Evolutionary conservation across 1,284 basidiomycete genomes (phyloP), one percentile per base, ranked within the genome.

Genomic region (Thecaphora frezii): DNA sequence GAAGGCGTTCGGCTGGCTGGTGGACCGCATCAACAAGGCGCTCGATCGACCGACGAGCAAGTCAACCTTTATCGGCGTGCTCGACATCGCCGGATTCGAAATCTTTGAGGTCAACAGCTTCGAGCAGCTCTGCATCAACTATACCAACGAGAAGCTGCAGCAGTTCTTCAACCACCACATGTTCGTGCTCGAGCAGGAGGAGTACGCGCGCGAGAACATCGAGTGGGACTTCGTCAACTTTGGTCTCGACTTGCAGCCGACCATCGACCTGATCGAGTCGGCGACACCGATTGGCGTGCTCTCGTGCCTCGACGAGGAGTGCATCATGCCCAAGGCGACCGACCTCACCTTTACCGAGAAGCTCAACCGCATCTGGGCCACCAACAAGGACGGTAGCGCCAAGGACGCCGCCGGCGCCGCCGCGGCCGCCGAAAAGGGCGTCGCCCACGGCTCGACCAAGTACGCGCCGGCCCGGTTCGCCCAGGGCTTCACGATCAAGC

Each of bases 201-300:
- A 99, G 80, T 98, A 99, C 81, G 86, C 91, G 14, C 86, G 96
- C 24, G 96, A 99, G 79, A 89, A 89, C 41, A 99, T 99, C 79
- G 88, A 94, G 60, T 99, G 96, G 96, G 89, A 96, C 77, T 97
- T 96, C 77, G 89, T 97, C 81, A 97, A 98, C 82, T 99, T 99
- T 79, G 96, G 94, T 18, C 84, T 97, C 44, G 94, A 98, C 79
- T 83, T 98, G 9, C 96, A 98, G 79, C 94, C 96, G 0, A 98
- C 96, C 0, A 98, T 99, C 79, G 94, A 98, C 77, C 86, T 98
- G 51, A 98, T 99, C 73, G 96, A 98, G 81, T 84, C 88, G 1
- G 65, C 67, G 8, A 66, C 63, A 16, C 83, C 83, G 1, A 93
- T 98, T 66, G 96, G 96, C 58, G 89, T 98, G 53, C 84, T 99